These are phyloP conservation scores for Purpureocillium lavendulum DNA, from an alignment of 2,329 filamentous ascomycete species.

Conservation along the genomic window DNA sequence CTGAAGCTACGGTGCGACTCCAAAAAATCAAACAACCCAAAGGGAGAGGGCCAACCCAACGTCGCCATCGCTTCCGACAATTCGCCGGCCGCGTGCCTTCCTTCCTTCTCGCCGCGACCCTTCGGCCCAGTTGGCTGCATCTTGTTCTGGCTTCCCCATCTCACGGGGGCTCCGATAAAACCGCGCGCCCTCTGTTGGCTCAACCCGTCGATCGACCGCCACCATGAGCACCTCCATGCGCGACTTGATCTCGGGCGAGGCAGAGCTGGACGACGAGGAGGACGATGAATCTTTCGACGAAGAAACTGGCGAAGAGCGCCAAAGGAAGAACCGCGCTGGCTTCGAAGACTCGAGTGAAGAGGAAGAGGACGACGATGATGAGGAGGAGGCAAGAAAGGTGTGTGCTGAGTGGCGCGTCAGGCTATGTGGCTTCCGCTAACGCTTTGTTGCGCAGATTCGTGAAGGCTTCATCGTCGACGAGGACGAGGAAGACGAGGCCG, in stretches of 20 bases:
- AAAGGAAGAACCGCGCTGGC: slow-evolving; percentile 26
- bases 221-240: slow-evolving; percentile 58
- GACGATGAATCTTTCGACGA: slow-evolving; percentile 79
- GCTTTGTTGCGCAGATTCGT: slow-evolving; percentile 51
- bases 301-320: slow-evolving; percentile 53
- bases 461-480: slow-evolving; percentile 89
- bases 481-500: slow-evolving; percentile 57
- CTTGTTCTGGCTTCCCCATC: not conserved
- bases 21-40: slow-evolving; percentile 15
- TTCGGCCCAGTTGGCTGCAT: not conserved
- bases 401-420: slow-evolving; percentile 12
- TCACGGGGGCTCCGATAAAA: not conserved
- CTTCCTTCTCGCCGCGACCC: slow-evolving; percentile 2
- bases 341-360: slow-evolving; percentile 86
- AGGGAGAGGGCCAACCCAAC: slow-evolving; percentile 5
- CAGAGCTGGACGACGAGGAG: slow-evolving; percentile 77
- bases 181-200: not conserved
- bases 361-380: slow-evolving; percentile 86
- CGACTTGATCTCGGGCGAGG: slow-evolving; percentile 76
- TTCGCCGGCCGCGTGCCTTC: not conserved
- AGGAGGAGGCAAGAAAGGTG: slow-evolving; percentile 73
- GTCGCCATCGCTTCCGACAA: slow-evolving; percentile 6
- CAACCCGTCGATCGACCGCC: slow-evolving; percentile 9
- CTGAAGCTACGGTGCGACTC: slow-evolving; percentile 13
- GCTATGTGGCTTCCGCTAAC: slow-evolving; percentile 1